Evolutionary conservation across 257 asterid genomes (phyloP).

Genomic region (Pogostemon cablin): DNA sequence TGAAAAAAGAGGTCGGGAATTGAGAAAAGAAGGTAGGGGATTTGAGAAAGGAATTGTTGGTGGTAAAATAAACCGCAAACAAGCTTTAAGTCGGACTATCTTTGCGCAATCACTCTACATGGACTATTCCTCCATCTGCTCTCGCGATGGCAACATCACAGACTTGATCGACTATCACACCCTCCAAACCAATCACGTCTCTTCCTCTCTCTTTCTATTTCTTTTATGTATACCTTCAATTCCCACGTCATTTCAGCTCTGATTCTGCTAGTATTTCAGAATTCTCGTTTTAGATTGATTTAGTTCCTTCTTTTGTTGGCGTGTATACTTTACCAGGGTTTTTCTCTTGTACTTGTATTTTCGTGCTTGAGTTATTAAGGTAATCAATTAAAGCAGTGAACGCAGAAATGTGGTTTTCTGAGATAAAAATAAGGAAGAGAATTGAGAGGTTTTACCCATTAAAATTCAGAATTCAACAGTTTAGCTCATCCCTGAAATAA

Average conservation of each 20-base stretch:
- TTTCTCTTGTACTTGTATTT: neutral
- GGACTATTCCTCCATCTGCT: constrained; percentile 52
- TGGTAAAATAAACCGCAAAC: neutral
- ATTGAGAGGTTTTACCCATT: constrained; percentile 3
- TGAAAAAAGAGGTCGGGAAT: too few species aligned
- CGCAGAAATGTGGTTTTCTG: constrained; percentile 15
- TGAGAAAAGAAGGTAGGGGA: too few species aligned
- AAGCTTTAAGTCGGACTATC: constrained; percentile 21
- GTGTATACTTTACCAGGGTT: neutral
- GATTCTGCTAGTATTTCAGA: constrained; percentile 21
- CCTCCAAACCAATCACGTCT: constrained; percentile 29
- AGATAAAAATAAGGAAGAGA: neutral
- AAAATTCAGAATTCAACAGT: neutral
- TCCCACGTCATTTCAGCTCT: neutral
- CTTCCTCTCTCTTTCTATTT: constrained; percentile 11
- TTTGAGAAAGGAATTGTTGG: too few species aligned
- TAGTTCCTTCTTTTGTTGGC: neutral
- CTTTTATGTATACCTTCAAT: constrained; percentile 17
- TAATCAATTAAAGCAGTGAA: neutral
- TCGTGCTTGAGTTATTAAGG: neutral
- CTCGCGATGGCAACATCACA: constrained; percentile 83
- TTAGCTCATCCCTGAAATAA: neutral
- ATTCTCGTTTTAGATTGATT: constrained; percentile 4
- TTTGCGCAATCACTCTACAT: constrained; percentile 23
- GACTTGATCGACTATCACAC: constrained; percentile 69